Conservation (phyloP, 2,329 filamentous ascomycete genomes). For the Botryotinia narcissicola region DNA sequence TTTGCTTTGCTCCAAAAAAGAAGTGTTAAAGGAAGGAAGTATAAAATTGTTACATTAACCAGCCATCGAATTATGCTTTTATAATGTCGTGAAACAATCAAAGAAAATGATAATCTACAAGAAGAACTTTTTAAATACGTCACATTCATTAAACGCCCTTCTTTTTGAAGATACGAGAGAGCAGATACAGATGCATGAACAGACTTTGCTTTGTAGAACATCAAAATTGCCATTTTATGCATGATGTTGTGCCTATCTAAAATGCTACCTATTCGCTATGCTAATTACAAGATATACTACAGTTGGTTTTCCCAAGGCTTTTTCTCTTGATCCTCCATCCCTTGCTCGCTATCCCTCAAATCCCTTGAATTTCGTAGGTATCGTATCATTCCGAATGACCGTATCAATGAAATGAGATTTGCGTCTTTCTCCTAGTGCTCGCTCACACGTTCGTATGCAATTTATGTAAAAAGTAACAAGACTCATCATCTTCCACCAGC, state of each 20-base stretch:
- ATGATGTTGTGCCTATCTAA: slow-evolving; percentile 20
- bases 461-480: slow-evolving; percentile 8
- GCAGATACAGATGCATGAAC: neutral
- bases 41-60: neutral
- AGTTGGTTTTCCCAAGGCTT: slow-evolving; percentile 23
- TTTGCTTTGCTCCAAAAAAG: neutral
- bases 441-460: slow-evolving; percentile 2
- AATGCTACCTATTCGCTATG: slow-evolving; percentile 26
- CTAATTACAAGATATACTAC: slow-evolving; percentile 28
- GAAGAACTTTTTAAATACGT: neutral
- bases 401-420: slow-evolving; percentile 5
- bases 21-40: neutral
- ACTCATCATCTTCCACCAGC: slow-evolving; percentile 28
- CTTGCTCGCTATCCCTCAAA: slow-evolving; percentile 30
- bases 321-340: slow-evolving; percentile 28
- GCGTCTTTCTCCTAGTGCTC: neutral
- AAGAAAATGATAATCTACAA: neutral
- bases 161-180: neutral
- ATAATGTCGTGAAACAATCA: neutral
- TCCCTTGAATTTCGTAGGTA: slow-evolving; percentile 17
- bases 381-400: slow-evolving; percentile 25
- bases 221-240: slow-evolving; percentile 18
- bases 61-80: neutral
- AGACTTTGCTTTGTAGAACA: slow-evolving; percentile 15
- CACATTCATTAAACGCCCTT: neutral